Evolutionary conservation across 768 basidiomycete genomes (phyloP).

Genomic region (button mushroom (Agaricus bisporus)): DNA sequence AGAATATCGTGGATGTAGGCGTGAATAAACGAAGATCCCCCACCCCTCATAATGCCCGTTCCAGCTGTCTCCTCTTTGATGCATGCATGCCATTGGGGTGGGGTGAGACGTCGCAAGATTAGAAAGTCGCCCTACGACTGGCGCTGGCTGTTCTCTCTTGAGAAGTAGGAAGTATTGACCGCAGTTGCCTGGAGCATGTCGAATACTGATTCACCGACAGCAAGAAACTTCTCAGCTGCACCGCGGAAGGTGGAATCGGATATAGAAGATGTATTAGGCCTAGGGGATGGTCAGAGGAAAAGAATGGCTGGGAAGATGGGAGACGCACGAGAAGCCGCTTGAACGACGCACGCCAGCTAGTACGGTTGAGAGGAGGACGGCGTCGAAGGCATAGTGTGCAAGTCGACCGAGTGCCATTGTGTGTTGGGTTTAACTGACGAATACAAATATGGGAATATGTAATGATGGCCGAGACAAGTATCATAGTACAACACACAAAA

Average conservation of each 20-base stretch:
- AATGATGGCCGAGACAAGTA: not conserved
- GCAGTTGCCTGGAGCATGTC: constrained; percentile 78
- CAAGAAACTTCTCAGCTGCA: constrained; percentile 76
- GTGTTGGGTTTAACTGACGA: not conserved
- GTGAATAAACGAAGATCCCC: too few relatives aligned
- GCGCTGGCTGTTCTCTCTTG: constrained; percentile 35
- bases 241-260: constrained; percentile 73
- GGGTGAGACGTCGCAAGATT: not conserved
- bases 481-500: not conserved
- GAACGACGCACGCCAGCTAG: constrained; percentile 87
- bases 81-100: not conserved
- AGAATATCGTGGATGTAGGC: too few relatives aligned
- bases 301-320: not conserved
- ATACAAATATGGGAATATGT: not conserved
- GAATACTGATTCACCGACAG: constrained; percentile 85
- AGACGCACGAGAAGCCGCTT: constrained; percentile 82
- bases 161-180: constrained; percentile 85
- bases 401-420: constrained; percentile 65
- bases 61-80: too few relatives aligned
- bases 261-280: constrained; percentile 62
- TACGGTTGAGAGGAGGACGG: constrained; percentile 80
- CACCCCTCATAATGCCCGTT: too few relatives aligned
- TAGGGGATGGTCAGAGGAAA: constrained; percentile 21
- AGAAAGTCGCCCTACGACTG: not conserved
- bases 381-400: constrained; percentile 80